A percentile compares a stretch with the other conserved stretches of the same genome.
These are phyloP conservation scores for Lignosus rhinocerotis DNA, from an alignment of 1,284 basidiomycete species.

Conservation along the genomic window DNA sequence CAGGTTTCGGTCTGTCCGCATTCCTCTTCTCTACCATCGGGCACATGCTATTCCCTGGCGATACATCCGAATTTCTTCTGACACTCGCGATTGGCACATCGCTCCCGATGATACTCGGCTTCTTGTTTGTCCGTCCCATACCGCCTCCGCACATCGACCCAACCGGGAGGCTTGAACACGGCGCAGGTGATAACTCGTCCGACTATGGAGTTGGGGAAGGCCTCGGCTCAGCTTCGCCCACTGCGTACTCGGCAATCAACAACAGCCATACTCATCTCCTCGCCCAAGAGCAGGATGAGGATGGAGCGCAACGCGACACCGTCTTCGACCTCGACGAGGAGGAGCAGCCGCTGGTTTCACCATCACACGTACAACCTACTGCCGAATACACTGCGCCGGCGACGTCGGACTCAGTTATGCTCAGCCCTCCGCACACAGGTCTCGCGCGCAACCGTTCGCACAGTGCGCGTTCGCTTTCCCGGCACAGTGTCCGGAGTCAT, in stretches of 20 bases:
- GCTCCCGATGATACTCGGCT: constrained; percentile 67
- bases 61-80: constrained; percentile 69
- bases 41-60: constrained; percentile 65
- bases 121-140: constrained; percentile 61
- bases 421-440: constrained; percentile 28
- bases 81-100: constrained; percentile 73
- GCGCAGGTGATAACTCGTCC: constrained; percentile 10
- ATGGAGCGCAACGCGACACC: constrained; percentile 7
- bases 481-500: constrained; percentile 8
- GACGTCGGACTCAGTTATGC: constrained; percentile 24
- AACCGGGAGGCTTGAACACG: constrained; percentile 20
- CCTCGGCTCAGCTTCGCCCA: constrained; percentile 17
- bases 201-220: constrained; percentile 26
- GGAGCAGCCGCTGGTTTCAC: constrained; percentile 10
- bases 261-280: constrained; percentile 33
- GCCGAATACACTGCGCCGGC: constrained; percentile 30
- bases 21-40: constrained; percentile 77
- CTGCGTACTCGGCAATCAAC: constrained; percentile 30
- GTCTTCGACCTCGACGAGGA: constrained; percentile 15
- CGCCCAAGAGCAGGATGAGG: constrained; percentile 24
- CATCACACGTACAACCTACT: constrained; percentile 14
- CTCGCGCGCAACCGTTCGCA: constrained; percentile 25
- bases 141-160: constrained; percentile 43
- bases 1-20: constrained; percentile 84
- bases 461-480: constrained; percentile 22